Conservation (phyloP, 2,329 filamentous ascomycete genomes). For the Parascedosporium putredinis region DNA sequence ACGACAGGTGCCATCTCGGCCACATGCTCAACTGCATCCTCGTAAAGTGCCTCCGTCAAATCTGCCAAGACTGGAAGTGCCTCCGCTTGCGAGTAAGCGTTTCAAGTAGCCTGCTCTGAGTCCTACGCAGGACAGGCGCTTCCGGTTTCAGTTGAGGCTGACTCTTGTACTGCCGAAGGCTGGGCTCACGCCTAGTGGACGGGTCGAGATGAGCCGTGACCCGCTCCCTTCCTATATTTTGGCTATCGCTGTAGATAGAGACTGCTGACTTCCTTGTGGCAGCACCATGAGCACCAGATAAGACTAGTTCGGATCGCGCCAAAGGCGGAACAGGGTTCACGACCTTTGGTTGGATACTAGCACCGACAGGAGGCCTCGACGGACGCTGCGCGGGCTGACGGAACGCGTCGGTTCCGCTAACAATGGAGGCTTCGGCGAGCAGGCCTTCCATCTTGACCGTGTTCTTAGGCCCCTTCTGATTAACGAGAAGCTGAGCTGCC, state of each 20-base stretch:
- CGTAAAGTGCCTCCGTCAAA: conserved; percentile 28
- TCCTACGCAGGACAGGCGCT: conserved; percentile 29
- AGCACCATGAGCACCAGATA: conserved; percentile 1
- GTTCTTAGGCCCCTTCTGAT: conserved; percentile 9
- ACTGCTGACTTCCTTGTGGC: conserved; percentile 6
- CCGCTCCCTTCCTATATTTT: neutral
- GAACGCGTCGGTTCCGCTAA: conserved; percentile 13
- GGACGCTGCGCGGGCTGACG: conserved; percentile 14
- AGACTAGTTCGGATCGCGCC: conserved; percentile 1
- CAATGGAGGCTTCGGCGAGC: conserved; percentile 1
- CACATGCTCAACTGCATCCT: conserved; percentile 35
- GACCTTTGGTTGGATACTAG: conserved; percentile 10
- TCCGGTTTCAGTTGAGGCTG: conserved; percentile 40
- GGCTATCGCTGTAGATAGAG: conserved; percentile 9
- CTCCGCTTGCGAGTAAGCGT: neutral
- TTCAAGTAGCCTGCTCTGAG: conserved; percentile 32
- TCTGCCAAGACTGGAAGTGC: conserved; percentile 20
- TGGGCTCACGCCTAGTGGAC: conserved; percentile 15
- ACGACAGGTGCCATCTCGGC: conserved; percentile 14
- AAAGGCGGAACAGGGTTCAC: neutral
- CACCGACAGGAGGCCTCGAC: conserved; percentile 4
- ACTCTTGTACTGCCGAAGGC: conserved; percentile 41
- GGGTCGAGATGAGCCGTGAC: conserved; percentile 8
- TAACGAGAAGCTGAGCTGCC: conserved; percentile 19
- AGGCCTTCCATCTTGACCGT: conserved; percentile 7